A percentile compares a stretch with the other conserved stretches of the same genome.
These are phyloP conservation scores for Phialocephala sp. DNA, from an alignment of 2,329 filamentous ascomycete species.

Conservation along the genomic window DNA sequence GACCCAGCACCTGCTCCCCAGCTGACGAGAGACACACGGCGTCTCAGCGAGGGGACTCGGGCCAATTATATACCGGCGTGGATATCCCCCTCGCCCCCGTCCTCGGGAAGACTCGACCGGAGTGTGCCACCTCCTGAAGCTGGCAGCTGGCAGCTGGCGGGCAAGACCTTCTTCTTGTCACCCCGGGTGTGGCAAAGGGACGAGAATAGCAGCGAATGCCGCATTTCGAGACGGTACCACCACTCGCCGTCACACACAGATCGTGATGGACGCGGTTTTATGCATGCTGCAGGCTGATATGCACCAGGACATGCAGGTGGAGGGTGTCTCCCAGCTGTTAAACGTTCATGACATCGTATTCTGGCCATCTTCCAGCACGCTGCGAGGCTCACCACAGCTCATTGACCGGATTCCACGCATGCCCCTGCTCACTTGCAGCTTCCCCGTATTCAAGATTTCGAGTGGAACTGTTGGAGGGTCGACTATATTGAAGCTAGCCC, in stretches of 20 bases:
- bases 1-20: not conserved
- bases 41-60: not conserved
- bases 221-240: not conserved
- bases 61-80: not conserved
- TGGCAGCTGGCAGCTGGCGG: not conserved
- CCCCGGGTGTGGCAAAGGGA: not conserved
- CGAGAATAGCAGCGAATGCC: not conserved
- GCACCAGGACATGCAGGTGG: not conserved
- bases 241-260: constrained; percentile 5
- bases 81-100: not conserved
- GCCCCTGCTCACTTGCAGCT: not conserved
- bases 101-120: not conserved
- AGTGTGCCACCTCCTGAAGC: constrained; percentile 1
- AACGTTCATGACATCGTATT: constrained; percentile 6
- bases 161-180: not conserved
- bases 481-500: not conserved
- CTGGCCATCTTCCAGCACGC: not conserved
- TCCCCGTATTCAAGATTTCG: not conserved
- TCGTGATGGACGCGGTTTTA: not conserved
- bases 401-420: not conserved
- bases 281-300: not conserved
- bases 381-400: too few species aligned
- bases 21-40: not conserved
- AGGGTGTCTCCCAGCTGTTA: not conserved
- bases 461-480: not conserved